These are phyloP conservation scores for Neonectria ditissima DNA, from an alignment of 2,329 filamentous ascomycete species.

Conservation along the genomic window DNA sequence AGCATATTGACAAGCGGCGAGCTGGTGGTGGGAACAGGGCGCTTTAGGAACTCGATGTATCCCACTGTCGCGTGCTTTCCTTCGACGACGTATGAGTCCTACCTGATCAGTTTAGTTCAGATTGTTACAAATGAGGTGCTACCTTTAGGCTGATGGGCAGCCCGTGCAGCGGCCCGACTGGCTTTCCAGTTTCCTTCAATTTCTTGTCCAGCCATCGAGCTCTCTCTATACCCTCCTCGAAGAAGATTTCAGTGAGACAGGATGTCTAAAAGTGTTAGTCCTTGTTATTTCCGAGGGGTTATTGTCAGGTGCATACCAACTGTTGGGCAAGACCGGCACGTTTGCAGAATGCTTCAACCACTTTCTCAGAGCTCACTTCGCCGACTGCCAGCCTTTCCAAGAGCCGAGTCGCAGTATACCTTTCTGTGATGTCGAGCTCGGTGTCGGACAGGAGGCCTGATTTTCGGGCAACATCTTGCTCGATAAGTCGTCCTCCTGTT, in stretches of 20 bases:
- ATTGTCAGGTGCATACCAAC: slow-evolving; percentile 12
- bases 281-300: accelerated
- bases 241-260: slow-evolving; percentile 38
- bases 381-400: slow-evolving; percentile 25
- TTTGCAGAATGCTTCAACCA: slow-evolving; percentile 37
- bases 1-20: slow-evolving; percentile 43
- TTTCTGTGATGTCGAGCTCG: slow-evolving; percentile 33
- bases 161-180: slow-evolving; percentile 37
- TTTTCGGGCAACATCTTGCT: slow-evolving; percentile 21
- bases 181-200: slow-evolving; percentile 35
- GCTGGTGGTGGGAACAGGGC: slow-evolving; percentile 33
- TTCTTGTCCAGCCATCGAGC: slow-evolving; percentile 34
- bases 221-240: slow-evolving; percentile 33
- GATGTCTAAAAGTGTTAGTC: slow-evolving; percentile 27
- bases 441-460: slow-evolving; percentile 30
- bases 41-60: slow-evolving; percentile 42
- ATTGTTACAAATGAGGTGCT: accelerated
- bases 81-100: slow-evolving; percentile 41
- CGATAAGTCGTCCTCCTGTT: slow-evolving; percentile 27
- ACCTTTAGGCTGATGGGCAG: slow-evolving; percentile 43
- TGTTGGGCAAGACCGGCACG: slow-evolving; percentile 40
- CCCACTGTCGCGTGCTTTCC: slow-evolving; percentile 43
- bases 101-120: background rate
- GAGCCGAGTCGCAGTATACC: slow-evolving; percentile 30
- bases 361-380: slow-evolving; percentile 36